Conservation (phyloP, 495 filamentous ascomycete species). For the Talaromyces nanjingensis region DNA sequence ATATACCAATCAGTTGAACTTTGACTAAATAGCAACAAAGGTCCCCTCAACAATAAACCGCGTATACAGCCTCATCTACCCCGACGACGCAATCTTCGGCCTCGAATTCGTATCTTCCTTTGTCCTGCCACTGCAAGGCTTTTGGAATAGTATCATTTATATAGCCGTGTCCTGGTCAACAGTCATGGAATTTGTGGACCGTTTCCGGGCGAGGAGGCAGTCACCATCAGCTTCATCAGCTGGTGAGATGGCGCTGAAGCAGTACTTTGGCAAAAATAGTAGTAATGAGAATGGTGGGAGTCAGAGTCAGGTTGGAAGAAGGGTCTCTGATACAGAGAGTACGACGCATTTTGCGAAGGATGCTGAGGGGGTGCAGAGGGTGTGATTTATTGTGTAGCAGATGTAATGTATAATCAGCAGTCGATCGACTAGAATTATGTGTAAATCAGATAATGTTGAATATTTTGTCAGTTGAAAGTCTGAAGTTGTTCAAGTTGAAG, state of each 20-base stretch:
- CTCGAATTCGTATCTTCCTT: conserved; percentile 66
- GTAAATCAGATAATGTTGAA: background rate
- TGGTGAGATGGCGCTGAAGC: background rate
- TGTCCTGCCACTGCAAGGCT: conserved; percentile 78
- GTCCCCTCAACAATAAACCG: conserved; percentile 75
- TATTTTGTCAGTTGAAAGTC: background rate
- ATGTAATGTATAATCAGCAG: background rate
- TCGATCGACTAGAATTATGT: background rate
- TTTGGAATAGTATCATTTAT: conserved; percentile 84
- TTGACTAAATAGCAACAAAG: conserved; percentile 16
- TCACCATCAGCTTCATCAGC: background rate
- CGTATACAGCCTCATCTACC: conserved; percentile 58
- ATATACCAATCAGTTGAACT: no score
- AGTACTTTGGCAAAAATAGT: background rate
- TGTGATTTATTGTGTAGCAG: background rate
- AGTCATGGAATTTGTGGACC: conserved; percentile 18
- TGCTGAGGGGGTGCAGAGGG: background rate
- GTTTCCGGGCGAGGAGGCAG: conserved; percentile 2
- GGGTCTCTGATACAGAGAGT: conserved; percentile 5
- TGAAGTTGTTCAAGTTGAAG: background rate
- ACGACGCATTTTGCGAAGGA: conserved; percentile 3
- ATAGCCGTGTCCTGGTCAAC: conserved; percentile 49
- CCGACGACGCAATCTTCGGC: conserved; percentile 42
- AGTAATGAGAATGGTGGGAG: background rate
- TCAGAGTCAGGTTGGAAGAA: background rate